phyloP scores from a whole-genome alignment of 2,329 filamentous ascomycete genomes.

The Capronia americana region DNA sequence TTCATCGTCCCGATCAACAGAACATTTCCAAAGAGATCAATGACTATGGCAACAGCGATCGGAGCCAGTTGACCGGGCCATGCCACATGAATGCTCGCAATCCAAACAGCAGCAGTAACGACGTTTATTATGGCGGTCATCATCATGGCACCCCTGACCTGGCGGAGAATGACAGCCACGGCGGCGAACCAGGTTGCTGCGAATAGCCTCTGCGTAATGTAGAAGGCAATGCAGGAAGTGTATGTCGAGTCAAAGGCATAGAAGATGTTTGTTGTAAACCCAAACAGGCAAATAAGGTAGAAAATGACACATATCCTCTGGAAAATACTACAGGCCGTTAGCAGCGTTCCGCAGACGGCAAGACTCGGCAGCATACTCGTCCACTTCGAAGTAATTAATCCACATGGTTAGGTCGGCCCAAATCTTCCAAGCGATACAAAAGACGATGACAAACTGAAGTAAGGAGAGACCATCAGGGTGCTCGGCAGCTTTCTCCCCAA shows the following conservation, averaged over 20 bases:
- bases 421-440: slow-evolving; percentile 55
- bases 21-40: slow-evolving; percentile 60
- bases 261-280: slow-evolving; percentile 59
- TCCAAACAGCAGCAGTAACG: slow-evolving; percentile 63
- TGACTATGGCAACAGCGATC: slow-evolving; percentile 62
- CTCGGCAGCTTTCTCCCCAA: slow-evolving; percentile 57
- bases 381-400: slow-evolving; percentile 62
- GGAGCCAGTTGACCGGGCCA: slow-evolving; percentile 62
- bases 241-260: slow-evolving; percentile 61
- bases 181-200: slow-evolving; percentile 51
- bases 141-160: slow-evolving; percentile 64
- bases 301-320: slow-evolving; percentile 62
- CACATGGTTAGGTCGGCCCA: slow-evolving; percentile 59
- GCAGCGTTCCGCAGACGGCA: neutral
- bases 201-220: slow-evolving; percentile 64
- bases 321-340: slow-evolving; percentile 40
- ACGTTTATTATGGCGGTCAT: slow-evolving; percentile 53
- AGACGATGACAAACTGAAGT: slow-evolving; percentile 58
- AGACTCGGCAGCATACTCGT: slow-evolving; percentile 44
- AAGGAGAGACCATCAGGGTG: slow-evolving; percentile 53
- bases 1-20: slow-evolving; percentile 50
- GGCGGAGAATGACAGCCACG: slow-evolving; percentile 52
- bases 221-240: slow-evolving; percentile 65
- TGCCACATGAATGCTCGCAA: slow-evolving; percentile 63
- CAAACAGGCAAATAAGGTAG: slow-evolving; percentile 66